Conservation (phyloP, 768 basidiomycete genomes). For the Nidularia sp. region DNA sequence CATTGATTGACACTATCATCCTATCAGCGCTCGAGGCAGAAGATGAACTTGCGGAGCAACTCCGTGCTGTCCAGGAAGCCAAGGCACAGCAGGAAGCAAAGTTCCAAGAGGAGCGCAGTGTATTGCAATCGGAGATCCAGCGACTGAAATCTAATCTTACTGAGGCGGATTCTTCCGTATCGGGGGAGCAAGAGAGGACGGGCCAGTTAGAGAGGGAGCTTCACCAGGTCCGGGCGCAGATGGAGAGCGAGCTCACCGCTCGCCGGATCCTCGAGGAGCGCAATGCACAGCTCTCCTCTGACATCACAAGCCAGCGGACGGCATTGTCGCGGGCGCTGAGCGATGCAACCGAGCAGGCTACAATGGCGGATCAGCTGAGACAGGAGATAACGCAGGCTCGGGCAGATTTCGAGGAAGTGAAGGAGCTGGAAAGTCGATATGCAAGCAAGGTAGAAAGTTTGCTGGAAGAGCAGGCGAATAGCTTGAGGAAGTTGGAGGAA, state of each 20-base stretch:
- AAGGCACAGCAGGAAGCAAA: constrained; percentile 52
- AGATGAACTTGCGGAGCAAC: constrained; percentile 68
- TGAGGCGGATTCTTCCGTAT: constrained; percentile 29
- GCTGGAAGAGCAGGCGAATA: constrained; percentile 73
- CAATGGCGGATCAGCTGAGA: constrained; percentile 51
- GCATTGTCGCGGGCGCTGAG: constrained; percentile 55
- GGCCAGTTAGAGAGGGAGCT: constrained; percentile 63
- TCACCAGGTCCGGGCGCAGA: constrained; percentile 54
- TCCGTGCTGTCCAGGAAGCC: constrained; percentile 54
- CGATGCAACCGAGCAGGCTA: constrained; percentile 67
- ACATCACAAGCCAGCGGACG: constrained; percentile 51
- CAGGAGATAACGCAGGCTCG: constrained; percentile 61
- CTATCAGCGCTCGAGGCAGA: constrained; percentile 66
- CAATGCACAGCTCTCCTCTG: constrained; percentile 49
- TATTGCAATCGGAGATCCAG: constrained; percentile 52
- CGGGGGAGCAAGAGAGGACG: constrained; percentile 46
- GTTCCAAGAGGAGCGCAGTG: constrained; percentile 55
- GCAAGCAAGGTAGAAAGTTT: constrained; percentile 59
- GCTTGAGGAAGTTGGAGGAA: constrained; percentile 68
- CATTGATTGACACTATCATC: constrained; percentile 4
- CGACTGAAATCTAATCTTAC: constrained; percentile 43
- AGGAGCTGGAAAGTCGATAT: constrained; percentile 61
- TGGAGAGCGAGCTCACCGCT: constrained; percentile 59
- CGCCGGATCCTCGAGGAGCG: constrained; percentile 63
- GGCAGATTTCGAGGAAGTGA: constrained; percentile 64